A percentile compares a stretch with the other conserved stretches of the same genome.
Conservation (phyloP, 2,329 filamentous ascomycete genomes). For the Ceratocystis eucalypticola region DNA sequence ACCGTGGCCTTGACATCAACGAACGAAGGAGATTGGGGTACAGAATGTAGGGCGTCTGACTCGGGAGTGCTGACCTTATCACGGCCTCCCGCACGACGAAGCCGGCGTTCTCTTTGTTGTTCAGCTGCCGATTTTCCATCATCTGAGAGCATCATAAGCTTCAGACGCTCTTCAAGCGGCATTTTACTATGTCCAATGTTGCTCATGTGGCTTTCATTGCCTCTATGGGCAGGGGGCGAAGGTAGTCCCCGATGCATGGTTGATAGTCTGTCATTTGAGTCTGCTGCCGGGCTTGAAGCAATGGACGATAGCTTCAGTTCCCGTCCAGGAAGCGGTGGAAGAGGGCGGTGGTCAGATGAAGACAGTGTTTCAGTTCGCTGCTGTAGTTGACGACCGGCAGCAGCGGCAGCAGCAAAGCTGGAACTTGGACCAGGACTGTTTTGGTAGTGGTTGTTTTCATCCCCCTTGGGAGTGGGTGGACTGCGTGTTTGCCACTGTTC, state of each 20-base stretch:
- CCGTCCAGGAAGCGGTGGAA: constrained; percentile 67
- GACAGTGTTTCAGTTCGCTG: constrained; percentile 57
- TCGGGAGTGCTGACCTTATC: constrained; percentile 27
- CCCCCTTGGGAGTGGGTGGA: constrained; percentile 26
- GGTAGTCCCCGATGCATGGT: constrained; percentile 56
- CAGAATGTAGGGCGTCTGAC: constrained; percentile 14
- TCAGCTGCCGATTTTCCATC: constrained; percentile 50
- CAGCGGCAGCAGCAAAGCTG: constrained; percentile 28
- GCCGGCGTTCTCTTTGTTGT: constrained; percentile 53
- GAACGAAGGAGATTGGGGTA: constrained; percentile 4
- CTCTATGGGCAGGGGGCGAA: constrained; percentile 56
- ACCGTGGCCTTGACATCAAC: constrained; percentile 11
- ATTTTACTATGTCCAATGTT: constrained; percentile 58
- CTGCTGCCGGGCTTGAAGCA: constrained; percentile 23
- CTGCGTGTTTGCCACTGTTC: constrained; percentile 49
- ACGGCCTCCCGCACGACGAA: constrained; percentile 46
- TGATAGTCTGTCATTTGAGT: constrained; percentile 53
- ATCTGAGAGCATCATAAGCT: constrained; percentile 76
- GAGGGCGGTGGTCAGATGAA: constrained; percentile 67
- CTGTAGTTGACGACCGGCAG: constrained; percentile 40
- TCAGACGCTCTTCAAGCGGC: constrained; percentile 72
- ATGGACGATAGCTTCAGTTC: constrained; percentile 23
- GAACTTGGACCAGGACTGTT: constrained; percentile 53
- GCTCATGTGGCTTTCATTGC: constrained; percentile 57
- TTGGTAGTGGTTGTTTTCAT: constrained; percentile 48